Conservation (phyloP, 2,329 filamentous ascomycete species). For the Neophaeococcomyces mojaviensis region DNA sequence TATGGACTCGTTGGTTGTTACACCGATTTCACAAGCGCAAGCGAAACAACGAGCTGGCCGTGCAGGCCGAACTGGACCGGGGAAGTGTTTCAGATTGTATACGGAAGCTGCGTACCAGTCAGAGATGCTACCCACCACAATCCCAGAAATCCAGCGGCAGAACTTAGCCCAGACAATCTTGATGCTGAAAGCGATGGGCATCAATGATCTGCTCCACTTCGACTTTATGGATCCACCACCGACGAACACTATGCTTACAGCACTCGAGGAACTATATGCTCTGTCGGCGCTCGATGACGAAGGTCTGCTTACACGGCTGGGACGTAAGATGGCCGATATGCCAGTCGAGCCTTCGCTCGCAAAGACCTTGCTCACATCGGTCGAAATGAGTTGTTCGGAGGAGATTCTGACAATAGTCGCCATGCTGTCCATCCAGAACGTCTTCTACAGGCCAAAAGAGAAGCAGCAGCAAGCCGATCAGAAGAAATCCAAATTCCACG, state of each 20-base stretch:
- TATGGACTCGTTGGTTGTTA: constrained; percentile 94
- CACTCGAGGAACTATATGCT: constrained; percentile 89
- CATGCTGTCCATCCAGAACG: constrained; percentile 78
- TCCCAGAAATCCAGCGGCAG: constrained; percentile 92
- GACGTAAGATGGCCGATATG: constrained; percentile 96
- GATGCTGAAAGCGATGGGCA: constrained; percentile 98
- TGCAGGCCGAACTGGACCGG: constrained; percentile 87
- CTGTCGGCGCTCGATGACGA: constrained; percentile 90
- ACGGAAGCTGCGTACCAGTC: constrained; percentile 93
- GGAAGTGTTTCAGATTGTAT: constrained; percentile 92
- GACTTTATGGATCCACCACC: constrained; percentile 99
- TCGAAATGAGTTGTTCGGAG: constrained; percentile 82
- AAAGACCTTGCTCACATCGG: constrained; percentile 80
- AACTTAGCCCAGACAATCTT: constrained; percentile 89
- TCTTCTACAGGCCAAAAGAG: constrained; percentile 95
- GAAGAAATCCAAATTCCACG: constrained; percentile 96
- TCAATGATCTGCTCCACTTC: constrained; percentile 93
- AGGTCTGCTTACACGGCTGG: constrained; percentile 81
- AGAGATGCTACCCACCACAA: constrained; percentile 93
- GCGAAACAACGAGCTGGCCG: constrained; percentile 90
- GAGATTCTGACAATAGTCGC: constrained; percentile 91
- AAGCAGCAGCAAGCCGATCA: constrained; percentile 95
- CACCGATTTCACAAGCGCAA: constrained; percentile 92
- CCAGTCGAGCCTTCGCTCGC: constrained; percentile 92
- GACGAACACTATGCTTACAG: constrained; percentile 94